These are phyloP conservation scores for Annulohypoxylon nitens DNA, from an alignment of 495 filamentous ascomycete genomes.

Conservation along the genomic window DNA sequence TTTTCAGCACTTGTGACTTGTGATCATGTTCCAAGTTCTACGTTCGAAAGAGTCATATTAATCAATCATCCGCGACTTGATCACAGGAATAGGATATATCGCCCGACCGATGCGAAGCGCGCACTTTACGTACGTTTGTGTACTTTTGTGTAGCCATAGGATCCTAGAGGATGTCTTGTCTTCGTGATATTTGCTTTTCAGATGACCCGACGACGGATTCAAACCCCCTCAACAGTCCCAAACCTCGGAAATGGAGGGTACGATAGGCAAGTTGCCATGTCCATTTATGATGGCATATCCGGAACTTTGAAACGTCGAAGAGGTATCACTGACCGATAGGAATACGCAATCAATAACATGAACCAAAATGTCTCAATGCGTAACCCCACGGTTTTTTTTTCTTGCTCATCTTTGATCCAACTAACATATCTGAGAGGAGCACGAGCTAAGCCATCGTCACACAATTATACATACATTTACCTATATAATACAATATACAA, in stretches of 20 bases:
- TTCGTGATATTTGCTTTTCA: slow-evolving; percentile 6
- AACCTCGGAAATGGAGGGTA: slow-evolving; percentile 19
- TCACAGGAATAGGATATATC: slow-evolving; percentile 34
- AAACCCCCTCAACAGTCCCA: slow-evolving; percentile 2
- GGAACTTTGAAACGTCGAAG: slow-evolving; percentile 10
- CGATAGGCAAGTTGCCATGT: not conserved
- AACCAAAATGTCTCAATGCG: slow-evolving; percentile 24
- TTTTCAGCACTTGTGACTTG: not conserved
- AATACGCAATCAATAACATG: slow-evolving; percentile 21
- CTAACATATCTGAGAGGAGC: slow-evolving; percentile 18
- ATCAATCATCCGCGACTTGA: slow-evolving; percentile 25
- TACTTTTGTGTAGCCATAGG: not conserved
- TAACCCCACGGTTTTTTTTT: slow-evolving; percentile 30
- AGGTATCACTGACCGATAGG: not conserved
- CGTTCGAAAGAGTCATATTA: not conserved
- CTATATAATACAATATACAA: too few species aligned
- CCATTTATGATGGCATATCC: slow-evolving; percentile 11
- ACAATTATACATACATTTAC: slow-evolving; percentile 11
- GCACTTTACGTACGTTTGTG: not conserved
- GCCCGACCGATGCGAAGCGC: slow-evolving; percentile 12
- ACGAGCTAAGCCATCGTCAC: slow-evolving; percentile 29
- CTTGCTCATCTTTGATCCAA: slow-evolving; percentile 12
- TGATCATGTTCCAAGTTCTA: slow-evolving; percentile 1
- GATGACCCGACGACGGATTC: slow-evolving; percentile 21
- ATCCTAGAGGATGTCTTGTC: slow-evolving; percentile 37